Evolutionary conservation across 352 stramenopile genomes (phyloP).

Genomic region (Globisporangium polare): DNA sequence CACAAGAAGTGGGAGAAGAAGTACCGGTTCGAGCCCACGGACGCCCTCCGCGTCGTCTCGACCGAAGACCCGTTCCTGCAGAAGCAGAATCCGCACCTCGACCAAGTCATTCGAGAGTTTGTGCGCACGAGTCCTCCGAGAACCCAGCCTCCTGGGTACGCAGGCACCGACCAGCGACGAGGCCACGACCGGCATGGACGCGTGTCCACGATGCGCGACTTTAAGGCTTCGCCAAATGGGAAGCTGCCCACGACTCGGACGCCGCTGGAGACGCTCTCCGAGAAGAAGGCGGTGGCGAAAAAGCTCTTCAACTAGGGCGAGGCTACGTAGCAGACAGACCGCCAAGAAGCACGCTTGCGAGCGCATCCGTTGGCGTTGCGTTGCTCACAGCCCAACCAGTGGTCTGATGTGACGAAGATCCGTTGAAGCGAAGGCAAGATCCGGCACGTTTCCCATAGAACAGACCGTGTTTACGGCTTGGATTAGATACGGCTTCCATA

Average conservation of each 20-base stretch:
- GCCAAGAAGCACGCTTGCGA: no score
- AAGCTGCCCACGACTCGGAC: constrained; percentile 7
- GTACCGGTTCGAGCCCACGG: constrained; percentile 50
- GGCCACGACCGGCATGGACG: background rate
- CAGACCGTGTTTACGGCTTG: no score
- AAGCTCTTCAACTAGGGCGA: constrained; percentile 8
- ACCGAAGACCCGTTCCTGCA: constrained; percentile 74
- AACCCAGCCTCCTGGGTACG: background rate
- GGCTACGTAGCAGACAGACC: no score
- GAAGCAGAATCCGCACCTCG: constrained; percentile 48
- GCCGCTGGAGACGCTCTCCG: constrained; percentile 3
- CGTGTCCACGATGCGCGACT: constrained; percentile 17
- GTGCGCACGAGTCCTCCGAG: constrained; percentile 26
- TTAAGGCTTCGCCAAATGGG: background rate
- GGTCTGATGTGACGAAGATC: no score
- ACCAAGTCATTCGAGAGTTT: constrained; percentile 56
- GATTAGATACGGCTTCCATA: no score
- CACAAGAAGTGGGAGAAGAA: constrained; percentile 88
- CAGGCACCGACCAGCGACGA: background rate
- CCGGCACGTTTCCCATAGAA: no score
- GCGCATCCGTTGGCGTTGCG: no score
- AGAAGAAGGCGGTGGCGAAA: constrained; percentile 11
- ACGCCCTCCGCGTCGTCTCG: constrained; percentile 34
- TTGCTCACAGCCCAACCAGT: no score
- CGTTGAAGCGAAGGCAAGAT: no score